A percentile compares a stretch with the other conserved stretches of the same genome.
phyloP scores from a whole-genome alignment of 768 basidiomycete genomes.

The Termitomyces sp. region DNA sequence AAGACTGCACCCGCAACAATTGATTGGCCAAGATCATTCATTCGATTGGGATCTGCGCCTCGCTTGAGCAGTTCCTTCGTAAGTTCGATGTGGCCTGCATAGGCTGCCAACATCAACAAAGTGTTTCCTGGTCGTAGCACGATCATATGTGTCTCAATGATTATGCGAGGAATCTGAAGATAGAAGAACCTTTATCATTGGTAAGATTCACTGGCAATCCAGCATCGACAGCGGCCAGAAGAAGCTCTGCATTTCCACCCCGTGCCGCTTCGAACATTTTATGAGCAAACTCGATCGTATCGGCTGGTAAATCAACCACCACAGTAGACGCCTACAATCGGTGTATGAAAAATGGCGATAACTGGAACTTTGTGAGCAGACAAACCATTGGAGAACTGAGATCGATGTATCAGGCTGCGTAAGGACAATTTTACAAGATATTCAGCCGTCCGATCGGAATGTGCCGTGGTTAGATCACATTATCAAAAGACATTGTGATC shows the following conservation, averaged over 20 bases:
- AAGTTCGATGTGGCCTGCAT: constrained; percentile 58
- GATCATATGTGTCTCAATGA: background rate
- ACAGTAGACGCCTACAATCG: background rate
- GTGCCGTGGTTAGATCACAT: background rate
- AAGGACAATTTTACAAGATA: background rate
- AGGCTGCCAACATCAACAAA: constrained; percentile 73
- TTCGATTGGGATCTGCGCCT: constrained; percentile 59
- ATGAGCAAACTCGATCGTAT: constrained; percentile 52
- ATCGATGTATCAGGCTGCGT: background rate
- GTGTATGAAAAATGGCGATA: background rate
- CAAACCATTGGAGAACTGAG: background rate
- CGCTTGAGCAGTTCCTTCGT: constrained; percentile 45
- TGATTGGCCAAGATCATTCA: constrained; percentile 70
- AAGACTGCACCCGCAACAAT: constrained; percentile 76
- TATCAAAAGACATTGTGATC: no score
- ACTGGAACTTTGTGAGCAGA: background rate
- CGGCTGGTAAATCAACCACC: constrained; percentile 24
- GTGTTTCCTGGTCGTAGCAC: constrained; percentile 52
- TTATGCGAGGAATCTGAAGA: background rate
- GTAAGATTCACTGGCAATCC: constrained; percentile 71
- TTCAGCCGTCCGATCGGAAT: background rate
- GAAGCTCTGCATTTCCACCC: constrained; percentile 42
- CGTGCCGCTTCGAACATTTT: constrained; percentile 76
- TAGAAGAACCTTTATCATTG: constrained; percentile 54
- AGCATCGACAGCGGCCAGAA: constrained; percentile 57